phyloP scores from a whole-genome alignment of 2,329 filamentous ascomycete genomes.

The Colletotrichum plurivorum region DNA sequence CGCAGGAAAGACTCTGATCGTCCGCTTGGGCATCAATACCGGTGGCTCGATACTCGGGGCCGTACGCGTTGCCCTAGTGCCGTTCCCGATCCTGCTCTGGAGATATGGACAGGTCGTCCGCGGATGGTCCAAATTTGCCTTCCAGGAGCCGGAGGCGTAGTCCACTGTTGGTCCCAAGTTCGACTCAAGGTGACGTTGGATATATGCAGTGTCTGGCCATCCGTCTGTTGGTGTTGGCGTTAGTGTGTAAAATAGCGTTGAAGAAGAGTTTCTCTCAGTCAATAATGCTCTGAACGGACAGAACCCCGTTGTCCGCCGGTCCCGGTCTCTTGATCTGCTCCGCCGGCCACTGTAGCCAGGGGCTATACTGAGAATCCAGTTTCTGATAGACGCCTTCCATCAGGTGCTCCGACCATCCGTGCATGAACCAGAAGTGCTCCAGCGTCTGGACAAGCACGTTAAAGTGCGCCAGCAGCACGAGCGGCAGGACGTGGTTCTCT shows the following conservation, averaged over 20 bases:
- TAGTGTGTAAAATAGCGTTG: too few relatives aligned
- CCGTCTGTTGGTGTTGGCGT: background rate
- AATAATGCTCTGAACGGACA: constrained; percentile 38
- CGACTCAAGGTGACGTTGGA: too few relatives aligned
- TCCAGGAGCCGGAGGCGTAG: background rate
- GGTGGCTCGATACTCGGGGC: background rate
- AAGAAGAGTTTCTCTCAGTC: background rate
- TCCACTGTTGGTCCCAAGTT: too few relatives aligned
- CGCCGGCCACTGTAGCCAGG: constrained; percentile 28
- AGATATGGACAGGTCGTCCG: background rate
- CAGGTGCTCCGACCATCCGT: constrained; percentile 42
- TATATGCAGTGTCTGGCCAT: too few relatives aligned
- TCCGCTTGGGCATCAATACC: background rate
- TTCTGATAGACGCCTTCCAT: constrained; percentile 30
- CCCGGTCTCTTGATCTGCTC: constrained; percentile 17
- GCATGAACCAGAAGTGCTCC: constrained; percentile 43
- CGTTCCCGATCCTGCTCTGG: background rate
- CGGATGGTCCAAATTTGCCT: constrained; percentile 5
- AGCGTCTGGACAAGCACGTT: constrained; percentile 38
- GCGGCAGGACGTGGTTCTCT: constrained; percentile 35
- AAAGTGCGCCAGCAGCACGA: constrained; percentile 42
- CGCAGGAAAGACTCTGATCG: background rate
- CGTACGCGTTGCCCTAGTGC: background rate
- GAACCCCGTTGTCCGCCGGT: constrained; percentile 44
- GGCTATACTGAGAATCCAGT: constrained; percentile 13